Evolutionary conservation across 2,329 filamentous ascomycete species (phyloP), one percentile per base, ranked within the genome.

Genomic region (Hypocrella siamensis): DNA sequence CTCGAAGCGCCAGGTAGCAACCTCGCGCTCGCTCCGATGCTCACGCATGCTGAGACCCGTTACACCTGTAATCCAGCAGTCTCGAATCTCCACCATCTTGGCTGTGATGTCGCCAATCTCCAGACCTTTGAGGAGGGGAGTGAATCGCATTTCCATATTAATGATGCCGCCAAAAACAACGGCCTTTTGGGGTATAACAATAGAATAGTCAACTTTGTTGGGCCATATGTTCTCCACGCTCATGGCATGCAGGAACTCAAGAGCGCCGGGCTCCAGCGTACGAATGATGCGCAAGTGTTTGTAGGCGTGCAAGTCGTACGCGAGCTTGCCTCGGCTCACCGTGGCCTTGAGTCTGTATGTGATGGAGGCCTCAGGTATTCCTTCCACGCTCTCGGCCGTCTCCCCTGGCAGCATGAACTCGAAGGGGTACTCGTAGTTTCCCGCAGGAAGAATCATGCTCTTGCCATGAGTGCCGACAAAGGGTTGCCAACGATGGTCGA

Each of bases 141-240:
- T 82, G 39, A 96, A 75, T 39, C 81, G 75, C 60, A 94, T 88
- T 44, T 93, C 77, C 37, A 93, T 67, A 1, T 76, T 74, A 30
- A 96, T 75, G 16, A 69, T 68, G n/a, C 83, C 92, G 31, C 90
- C 90, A 46, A 94, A 93, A 14, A 93, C 80, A 33, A 93, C 79
- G 2, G 90, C 90, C 59, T 94, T 94, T 47, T 84, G 86, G 1
- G 90, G 88, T 9, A 93, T 82, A 35, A 83, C 75, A 40, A 98
- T 85, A 19, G 84, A 88, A 58, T 98, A 98, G 52, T 93, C 83
- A 44, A 96, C 72, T 63, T 98, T 98, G 61, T 93, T 90, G 5
- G 85, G 81, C 90, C 90, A 98, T 40, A 93, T 80, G 48, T 94
- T 94, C 55, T 94, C 86, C 40, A 96, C 86, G 40, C 82, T 83